Evolutionary conservation across 164 flowering plant species (phyloP), one percentile per base, ranked within the genome.

Genomic region (Vitis cinerea): DNA sequence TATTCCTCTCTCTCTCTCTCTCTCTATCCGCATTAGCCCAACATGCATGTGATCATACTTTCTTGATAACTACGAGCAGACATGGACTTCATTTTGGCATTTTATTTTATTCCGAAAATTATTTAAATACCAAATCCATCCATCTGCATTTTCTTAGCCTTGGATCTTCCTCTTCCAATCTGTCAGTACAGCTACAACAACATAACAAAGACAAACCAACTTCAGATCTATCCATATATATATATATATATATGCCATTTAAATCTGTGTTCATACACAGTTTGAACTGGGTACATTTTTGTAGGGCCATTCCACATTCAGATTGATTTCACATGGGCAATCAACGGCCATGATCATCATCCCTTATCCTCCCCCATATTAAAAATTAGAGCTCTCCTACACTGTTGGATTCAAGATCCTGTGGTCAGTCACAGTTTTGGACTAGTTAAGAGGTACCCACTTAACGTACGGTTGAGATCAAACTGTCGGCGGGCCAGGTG

Each of bases 401-500:
- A 53, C 3, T 62, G 55, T 61, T 73, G 59, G 67, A 50, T 68
- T 63, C 57, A 47, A 73, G 72, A 73, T 72, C 57, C 62, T 67
- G 63, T 63, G 70, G 65, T 29, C 65, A 59, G 70, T 66, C 70
- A 27, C 29, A 52, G 4, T 48, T 66, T 68, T 54, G 73, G 68
- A 69, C 52, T 58, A 61, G 59, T 67, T 50, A 54, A 44, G 67
- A 70, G 69, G 71, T 76, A 65, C 79, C 74, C 80, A 53, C 56
- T 44, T 17, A 73, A 58, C 63, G 82, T 74, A 75, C 82, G 80
- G 82, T 50, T 50, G 48, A 65, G 75, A 82, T 77, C 71, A 51
- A 66, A 9, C 64, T 76, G 79, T 74, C 80, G 78, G 81, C 74
- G 75, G 53, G 71, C 72, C 71, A 59, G 72, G 62, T 65, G 64